A percentile compares a stretch with the other conserved stretches of the same genome.
Conservation (phyloP, 371 early-diverging fungal species). For the Lichtheimia corymbifera region DNA sequence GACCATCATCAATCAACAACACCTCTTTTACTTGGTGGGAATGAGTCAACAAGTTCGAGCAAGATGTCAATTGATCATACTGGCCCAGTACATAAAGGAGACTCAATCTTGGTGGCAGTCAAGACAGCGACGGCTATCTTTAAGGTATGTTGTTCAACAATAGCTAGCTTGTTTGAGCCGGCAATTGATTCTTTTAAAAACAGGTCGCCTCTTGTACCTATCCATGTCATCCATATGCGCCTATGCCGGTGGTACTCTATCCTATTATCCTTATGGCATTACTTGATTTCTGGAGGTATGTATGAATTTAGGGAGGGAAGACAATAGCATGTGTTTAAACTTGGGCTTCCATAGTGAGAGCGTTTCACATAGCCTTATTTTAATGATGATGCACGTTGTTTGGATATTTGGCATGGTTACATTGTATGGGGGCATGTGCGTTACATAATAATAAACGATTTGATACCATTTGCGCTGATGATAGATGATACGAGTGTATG, state of each 20-base stretch:
- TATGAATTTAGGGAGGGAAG: neutral
- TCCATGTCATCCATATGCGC: constrained; percentile 45
- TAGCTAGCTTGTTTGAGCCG: neutral
- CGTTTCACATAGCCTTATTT: constrained; percentile 20
- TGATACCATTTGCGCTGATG: neutral
- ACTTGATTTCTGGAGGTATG: constrained; percentile 47
- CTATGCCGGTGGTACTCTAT: constrained; percentile 32
- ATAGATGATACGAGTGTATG: too few species aligned
- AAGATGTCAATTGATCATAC: too few species aligned
- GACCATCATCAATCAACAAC: neutral
- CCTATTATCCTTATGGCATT: constrained; percentile 39
- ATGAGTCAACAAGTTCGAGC: neutral
- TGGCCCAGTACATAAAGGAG: too few species aligned
- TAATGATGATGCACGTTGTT: constrained; percentile 18
- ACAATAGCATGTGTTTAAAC: neutral
- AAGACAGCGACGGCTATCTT: constrained; percentile 34
- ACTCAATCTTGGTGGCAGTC: neutral
- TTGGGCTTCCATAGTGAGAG: constrained; percentile 12
- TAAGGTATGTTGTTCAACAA: constrained; percentile 19
- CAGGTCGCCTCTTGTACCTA: constrained; percentile 46
- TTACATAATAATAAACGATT: constrained; percentile 2
- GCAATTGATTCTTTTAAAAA: neutral
- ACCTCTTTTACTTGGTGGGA: neutral
- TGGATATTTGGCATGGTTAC: constrained; percentile 24
- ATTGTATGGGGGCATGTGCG: constrained; percentile 17